Evolutionary conservation across 345 rosid species (phyloP), one percentile per base, ranked within the genome.

Genomic region (Iberis pinnata): DNA sequence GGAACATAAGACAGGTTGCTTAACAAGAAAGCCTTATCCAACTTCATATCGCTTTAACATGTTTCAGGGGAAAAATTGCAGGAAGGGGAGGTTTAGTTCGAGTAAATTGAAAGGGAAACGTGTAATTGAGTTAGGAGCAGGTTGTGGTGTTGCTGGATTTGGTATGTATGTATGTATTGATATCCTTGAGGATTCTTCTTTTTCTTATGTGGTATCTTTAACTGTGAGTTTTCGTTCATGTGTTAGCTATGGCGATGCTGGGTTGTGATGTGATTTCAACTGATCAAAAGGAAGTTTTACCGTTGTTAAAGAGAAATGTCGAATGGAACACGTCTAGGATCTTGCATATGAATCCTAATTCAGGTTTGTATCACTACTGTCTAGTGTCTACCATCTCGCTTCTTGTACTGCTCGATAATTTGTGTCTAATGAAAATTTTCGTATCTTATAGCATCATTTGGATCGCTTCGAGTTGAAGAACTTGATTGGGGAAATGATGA

Each of bases 141-240:
- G 98, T 53, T 89, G 98, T 49, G 96, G 98, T 24, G 92, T 89
- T 33, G 90, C 96, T 36, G 96, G 98, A 41, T 86, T 86, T 69
- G 98, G 98, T 82, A 73, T 64, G 94, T 80, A 33, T 58, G 51
- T 48, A 40, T 40, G 49, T 47, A 46, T 48, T 27, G 40, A 50
- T 44, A 36, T 40, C 40, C n/a, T 72, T 16, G 16, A 55, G 20
- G 40, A 51, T 18, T 52, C 57, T 25, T 22, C 41, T 44, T 47
- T 29, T 47, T 29, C 27, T 24, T 42, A 33, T 26, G 41, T 50
- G n/a, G n/a, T 20, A 27, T 53, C 52, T 48, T 40, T 4, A 43
- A 43, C 9, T 20, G 20, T n/a, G 59, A 44, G 18, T 33, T 56
- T 25, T 26, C 29, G 29, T 38, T 58, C 27, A 52, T 60, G 27